Evolutionary conservation across 2,329 filamentous ascomycete genomes (phyloP).

Genomic region (Atkinsonella texensis): DNA sequence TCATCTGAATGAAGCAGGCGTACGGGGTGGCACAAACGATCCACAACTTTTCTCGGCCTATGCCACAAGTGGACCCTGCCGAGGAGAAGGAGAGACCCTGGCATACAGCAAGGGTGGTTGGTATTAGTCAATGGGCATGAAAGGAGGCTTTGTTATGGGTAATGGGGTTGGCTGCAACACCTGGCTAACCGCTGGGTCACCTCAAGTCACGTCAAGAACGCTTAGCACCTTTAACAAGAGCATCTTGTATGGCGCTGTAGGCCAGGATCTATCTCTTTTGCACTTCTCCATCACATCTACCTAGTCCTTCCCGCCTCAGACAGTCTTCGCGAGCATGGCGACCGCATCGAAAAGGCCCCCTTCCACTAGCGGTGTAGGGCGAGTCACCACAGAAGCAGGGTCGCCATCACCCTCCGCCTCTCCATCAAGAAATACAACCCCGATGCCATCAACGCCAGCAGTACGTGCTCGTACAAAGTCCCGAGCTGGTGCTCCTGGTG

Average conservation of each 20-base stretch:
- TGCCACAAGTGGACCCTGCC: neutral
- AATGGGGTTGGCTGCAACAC: neutral
- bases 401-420: slow-evolving; percentile 22
- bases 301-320: neutral
- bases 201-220: slow-evolving; percentile 1
- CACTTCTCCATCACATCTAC: neutral
- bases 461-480: slow-evolving; percentile 48
- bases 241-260: neutral
- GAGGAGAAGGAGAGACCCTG: neutral
- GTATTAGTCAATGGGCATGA: neutral
- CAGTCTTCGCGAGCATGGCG: slow-evolving; percentile 30
- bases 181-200: neutral
- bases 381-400: slow-evolving; percentile 27
- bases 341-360: slow-evolving; percentile 41
- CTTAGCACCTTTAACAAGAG: neutral
- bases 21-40: neutral
- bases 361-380: slow-evolving; percentile 33
- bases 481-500: slow-evolving; percentile 53
- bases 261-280: neutral
- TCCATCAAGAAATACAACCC: slow-evolving; percentile 24
- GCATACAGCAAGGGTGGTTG: neutral
- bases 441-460: slow-evolving; percentile 32
- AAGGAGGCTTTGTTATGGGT: neutral
- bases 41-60: neutral
- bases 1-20: too few relatives aligned